phyloP scores from a whole-genome alignment of 495 filamentous ascomycete genomes.

The Friedmanniomyces simplex region DNA sequence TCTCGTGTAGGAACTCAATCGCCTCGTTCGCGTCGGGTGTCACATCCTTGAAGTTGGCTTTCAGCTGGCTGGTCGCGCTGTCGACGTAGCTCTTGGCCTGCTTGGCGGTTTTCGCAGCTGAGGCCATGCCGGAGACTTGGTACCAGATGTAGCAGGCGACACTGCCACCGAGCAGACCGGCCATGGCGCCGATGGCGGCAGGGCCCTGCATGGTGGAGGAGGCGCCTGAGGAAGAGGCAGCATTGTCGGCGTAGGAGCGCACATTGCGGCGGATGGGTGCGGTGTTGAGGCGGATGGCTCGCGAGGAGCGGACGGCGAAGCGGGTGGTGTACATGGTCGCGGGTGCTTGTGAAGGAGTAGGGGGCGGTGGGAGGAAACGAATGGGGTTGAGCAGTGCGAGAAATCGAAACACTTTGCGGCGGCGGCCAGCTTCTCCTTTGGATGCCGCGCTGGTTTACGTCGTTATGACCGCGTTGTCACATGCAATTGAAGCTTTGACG shows the following conservation, averaged over 20 bases:
- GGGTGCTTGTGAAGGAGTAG: background rate
- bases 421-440: background rate
- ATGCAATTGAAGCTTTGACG: too few species aligned
- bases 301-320: background rate
- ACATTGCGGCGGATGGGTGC: constrained; percentile 4
- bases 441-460: too few species aligned
- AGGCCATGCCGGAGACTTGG: constrained; percentile 49
- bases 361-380: background rate
- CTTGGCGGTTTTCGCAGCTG: constrained; percentile 39
- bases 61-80: constrained; percentile 33
- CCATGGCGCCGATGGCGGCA: constrained; percentile 41
- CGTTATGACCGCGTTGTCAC: too few species aligned
- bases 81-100: constrained; percentile 44
- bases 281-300: constrained; percentile 2
- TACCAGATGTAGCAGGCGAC: constrained; percentile 43
- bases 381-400: background rate
- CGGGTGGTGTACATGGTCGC: constrained; percentile 4
- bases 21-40: constrained; percentile 51
- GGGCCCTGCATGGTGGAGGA: constrained; percentile 29
- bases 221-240: background rate
- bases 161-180: constrained; percentile 30
- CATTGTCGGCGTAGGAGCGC: background rate
- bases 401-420: too few species aligned
- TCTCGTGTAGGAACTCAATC: constrained; percentile 44
- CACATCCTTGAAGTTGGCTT: constrained; percentile 37